Conservation (phyloP, 345 rosid genomes). For the Arabidopsis suecica region DNA sequence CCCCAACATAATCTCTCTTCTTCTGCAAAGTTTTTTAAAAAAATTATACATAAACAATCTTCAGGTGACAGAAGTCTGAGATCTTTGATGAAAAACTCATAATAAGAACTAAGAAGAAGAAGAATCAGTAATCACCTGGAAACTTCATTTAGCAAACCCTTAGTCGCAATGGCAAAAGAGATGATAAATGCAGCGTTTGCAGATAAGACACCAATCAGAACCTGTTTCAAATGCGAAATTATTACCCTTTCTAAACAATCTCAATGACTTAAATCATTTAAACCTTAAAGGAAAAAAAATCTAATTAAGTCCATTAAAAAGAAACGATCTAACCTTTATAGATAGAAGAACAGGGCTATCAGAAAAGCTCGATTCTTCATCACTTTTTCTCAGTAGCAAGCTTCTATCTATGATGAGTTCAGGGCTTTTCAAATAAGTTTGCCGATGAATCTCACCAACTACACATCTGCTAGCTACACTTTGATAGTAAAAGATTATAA, state of each 20-base stretch:
- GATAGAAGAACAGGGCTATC: slow-evolving; percentile 37
- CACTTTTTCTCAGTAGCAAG: slow-evolving; percentile 52
- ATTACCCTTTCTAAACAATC: background rate
- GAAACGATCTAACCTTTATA: slow-evolving; percentile 25
- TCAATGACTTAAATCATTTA: background rate
- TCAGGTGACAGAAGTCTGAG: slow-evolving; percentile 4
- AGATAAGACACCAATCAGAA: slow-evolving; percentile 56
- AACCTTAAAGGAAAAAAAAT: background rate
- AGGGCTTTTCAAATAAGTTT: slow-evolving; percentile 46
- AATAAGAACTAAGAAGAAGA: background rate
- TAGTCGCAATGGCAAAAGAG: slow-evolving; percentile 54
- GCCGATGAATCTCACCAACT: background rate
- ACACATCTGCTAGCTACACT: background rate
- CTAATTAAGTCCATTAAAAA: background rate
- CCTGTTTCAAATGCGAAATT: slow-evolving; percentile 46
- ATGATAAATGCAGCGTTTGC: slow-evolving; percentile 65
- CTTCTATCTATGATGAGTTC: slow-evolving; percentile 57
- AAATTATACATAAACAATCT: background rate
- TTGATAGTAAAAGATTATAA: background rate
- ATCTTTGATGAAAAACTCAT: background rate
- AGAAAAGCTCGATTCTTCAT: slow-evolving; percentile 48
- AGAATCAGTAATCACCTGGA: slow-evolving; percentile 56
- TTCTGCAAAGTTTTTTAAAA: slow-evolving; percentile 31
- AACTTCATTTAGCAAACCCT: slow-evolving; percentile 49
- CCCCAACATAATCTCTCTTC: slow-evolving; percentile 56